phyloP scores from a whole-genome alignment of 2,329 filamentous ascomycete species.

The Hymenoscyphus repandus region DNA sequence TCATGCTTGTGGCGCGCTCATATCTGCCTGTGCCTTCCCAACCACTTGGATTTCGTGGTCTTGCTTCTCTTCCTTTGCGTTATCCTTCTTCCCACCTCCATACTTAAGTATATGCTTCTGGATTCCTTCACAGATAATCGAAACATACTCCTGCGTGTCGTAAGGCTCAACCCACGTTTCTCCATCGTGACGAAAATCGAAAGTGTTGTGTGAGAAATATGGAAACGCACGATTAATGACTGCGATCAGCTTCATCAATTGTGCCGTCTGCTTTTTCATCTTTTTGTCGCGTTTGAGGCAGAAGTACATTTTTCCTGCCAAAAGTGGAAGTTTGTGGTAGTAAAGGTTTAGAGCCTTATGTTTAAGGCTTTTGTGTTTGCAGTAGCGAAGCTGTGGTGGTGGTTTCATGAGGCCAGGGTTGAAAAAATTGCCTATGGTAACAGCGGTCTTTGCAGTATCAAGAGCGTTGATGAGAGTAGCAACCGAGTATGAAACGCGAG shows the following conservation, averaged over 20 bases:
- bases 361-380: not conserved
- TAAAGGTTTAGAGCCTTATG: not conserved
- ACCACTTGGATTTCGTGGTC: not conserved
- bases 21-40: not conserved
- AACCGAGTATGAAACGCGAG: not conserved
- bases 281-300: not conserved
- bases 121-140: conserved; percentile 6
- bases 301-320: not conserved
- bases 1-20: too few relatives aligned
- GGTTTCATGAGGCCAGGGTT: not conserved
- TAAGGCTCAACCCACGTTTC: not conserved
- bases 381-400: not conserved
- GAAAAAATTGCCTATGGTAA: not conserved
- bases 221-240: conserved; percentile 6
- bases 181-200: not conserved
- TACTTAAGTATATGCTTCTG: not conserved
- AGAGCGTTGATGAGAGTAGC: not conserved
- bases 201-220: conserved; percentile 8
- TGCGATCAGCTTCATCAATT: not conserved
- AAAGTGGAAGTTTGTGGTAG: not conserved
- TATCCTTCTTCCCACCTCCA: not conserved
- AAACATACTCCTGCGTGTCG: conserved; percentile 5
- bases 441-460: not conserved
- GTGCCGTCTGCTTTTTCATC: conserved; percentile 1
- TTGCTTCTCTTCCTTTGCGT: not conserved